Evolutionary conservation across 495 filamentous ascomycete genomes (phyloP).

Genomic region (Daldinia vernicosa): DNA sequence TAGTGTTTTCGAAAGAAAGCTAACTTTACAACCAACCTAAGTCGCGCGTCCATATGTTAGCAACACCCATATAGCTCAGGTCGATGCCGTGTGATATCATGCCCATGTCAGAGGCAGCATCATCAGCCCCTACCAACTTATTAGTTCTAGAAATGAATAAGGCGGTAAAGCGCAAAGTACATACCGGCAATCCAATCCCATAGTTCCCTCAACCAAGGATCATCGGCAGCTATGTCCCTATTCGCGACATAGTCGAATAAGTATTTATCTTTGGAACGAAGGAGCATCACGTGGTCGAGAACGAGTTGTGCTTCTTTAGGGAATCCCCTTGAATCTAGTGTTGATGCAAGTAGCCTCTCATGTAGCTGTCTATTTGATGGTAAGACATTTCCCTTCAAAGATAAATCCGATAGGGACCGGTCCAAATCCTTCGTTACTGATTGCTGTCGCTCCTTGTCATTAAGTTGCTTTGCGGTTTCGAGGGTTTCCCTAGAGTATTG

Average conservation of each 20-base stretch:
- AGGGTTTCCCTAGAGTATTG: slow-evolving; percentile 39
- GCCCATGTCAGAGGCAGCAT: slow-evolving; percentile 68
- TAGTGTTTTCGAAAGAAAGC: not conserved
- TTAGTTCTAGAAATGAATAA: not conserved
- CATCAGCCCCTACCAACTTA: slow-evolving; percentile 64
- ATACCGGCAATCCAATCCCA: slow-evolving; percentile 81
- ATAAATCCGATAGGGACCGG: slow-evolving; percentile 8
- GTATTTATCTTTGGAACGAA: slow-evolving; percentile 75
- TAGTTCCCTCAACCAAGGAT: slow-evolving; percentile 76
- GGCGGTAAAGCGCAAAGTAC: slow-evolving; percentile 33
- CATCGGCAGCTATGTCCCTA: slow-evolving; percentile 70
- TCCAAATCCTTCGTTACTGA: slow-evolving; percentile 9
- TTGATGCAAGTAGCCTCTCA: slow-evolving; percentile 56
- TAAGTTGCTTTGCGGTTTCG: slow-evolving; percentile 16
- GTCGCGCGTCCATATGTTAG: slow-evolving; percentile 79
- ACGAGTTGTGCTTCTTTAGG: slow-evolving; percentile 50
- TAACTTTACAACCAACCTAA: slow-evolving; percentile 60
- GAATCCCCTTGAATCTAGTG: slow-evolving; percentile 53
- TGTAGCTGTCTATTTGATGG: slow-evolving; percentile 55
- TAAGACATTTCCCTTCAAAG: slow-evolving; percentile 23
- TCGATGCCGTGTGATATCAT: slow-evolving; percentile 82
- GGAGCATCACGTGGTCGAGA: slow-evolving; percentile 56
- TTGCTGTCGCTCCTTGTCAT: slow-evolving; percentile 11
- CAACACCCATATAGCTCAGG: slow-evolving; percentile 84
- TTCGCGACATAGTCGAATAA: slow-evolving; percentile 78